phyloP scores from a whole-genome alignment of 2,329 filamentous ascomycete species.

The Aspergillus pseudoglaucus region DNA sequence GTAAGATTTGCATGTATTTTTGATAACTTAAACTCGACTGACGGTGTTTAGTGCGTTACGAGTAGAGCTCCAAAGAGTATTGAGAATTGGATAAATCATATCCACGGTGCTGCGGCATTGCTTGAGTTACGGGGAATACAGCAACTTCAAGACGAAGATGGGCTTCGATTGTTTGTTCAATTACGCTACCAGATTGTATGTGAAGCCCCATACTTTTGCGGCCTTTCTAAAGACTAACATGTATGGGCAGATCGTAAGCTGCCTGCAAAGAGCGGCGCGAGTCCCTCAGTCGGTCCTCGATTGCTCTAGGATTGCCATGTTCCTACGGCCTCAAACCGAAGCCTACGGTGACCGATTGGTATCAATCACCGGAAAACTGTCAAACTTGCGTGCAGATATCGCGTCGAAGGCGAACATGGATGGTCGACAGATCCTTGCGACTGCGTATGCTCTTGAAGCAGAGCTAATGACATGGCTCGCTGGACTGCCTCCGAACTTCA shows the following conservation, averaged over 20 bases:
- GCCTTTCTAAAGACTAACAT: background rate
- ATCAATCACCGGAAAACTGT: constrained; percentile 21
- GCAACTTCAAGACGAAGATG: constrained; percentile 37
- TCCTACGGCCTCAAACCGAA: constrained; percentile 20
- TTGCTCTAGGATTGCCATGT: constrained; percentile 23
- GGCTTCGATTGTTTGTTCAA: constrained; percentile 49
- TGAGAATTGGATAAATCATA: constrained; percentile 51
- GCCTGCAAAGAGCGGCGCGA: constrained; percentile 24
- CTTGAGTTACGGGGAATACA: constrained; percentile 39
- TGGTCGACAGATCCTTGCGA: constrained; percentile 23
- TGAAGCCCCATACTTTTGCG: background rate
- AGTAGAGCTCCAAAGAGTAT: constrained; percentile 41
- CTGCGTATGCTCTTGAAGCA: constrained; percentile 27
- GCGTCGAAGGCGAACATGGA: constrained; percentile 17
- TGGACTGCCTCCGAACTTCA: constrained; percentile 20
- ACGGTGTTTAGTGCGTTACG: constrained; percentile 25
- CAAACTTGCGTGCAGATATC: constrained; percentile 30
- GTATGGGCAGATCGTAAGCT: constrained; percentile 26
- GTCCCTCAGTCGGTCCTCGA: constrained; percentile 29
- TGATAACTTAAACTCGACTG: background rate
- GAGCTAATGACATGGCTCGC: constrained; percentile 29
- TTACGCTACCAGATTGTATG: constrained; percentile 52
- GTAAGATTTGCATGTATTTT: constrained; percentile 30
- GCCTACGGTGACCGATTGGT: constrained; percentile 25
- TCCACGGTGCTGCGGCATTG: constrained; percentile 55